Conservation (phyloP, 1,284 basidiomycete species). For the Cryptococcus sp. region DNA sequence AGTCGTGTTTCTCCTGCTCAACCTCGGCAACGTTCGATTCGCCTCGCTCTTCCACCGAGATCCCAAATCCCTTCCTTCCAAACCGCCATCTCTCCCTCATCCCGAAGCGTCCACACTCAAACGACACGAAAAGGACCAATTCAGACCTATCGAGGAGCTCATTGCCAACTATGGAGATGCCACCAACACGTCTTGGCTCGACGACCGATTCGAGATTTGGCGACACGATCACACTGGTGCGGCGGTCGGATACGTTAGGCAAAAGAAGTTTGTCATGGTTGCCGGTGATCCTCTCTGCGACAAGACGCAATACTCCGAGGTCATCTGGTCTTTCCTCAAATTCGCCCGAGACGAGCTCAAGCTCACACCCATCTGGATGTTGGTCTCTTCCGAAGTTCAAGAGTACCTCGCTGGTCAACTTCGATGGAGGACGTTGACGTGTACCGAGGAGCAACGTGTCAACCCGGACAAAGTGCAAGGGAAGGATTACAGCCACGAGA, state of each 20-base stretch:
- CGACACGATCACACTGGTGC: constrained; percentile 51
- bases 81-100: constrained; percentile 17
- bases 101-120: constrained; percentile 20
- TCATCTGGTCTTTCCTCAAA: constrained; percentile 49
- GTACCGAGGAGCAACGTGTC: constrained; percentile 55
- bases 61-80: constrained; percentile 28
- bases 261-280: constrained; percentile 48
- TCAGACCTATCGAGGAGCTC: constrained; percentile 45
- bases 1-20: constrained; percentile 47
- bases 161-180: constrained; percentile 57
- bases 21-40: constrained; percentile 50
- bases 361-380: constrained; percentile 55
- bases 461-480: constrained; percentile 50
- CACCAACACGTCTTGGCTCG: constrained; percentile 55
- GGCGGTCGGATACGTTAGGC: constrained; percentile 50
- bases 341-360: constrained; percentile 44
- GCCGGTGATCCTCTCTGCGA: constrained; percentile 55
- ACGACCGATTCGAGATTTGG: constrained; percentile 56
- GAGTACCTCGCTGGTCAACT: constrained; percentile 50
- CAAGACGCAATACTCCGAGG: constrained; percentile 46
- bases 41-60: constrained; percentile 50
- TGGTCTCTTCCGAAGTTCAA: constrained; percentile 51
- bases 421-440: constrained; percentile 54
- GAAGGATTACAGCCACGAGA: constrained; percentile 49
- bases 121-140: constrained; percentile 6